These are phyloP conservation scores for Russula abietina DNA, from an alignment of 768 basidiomycete species.

Conservation along the genomic window DNA sequence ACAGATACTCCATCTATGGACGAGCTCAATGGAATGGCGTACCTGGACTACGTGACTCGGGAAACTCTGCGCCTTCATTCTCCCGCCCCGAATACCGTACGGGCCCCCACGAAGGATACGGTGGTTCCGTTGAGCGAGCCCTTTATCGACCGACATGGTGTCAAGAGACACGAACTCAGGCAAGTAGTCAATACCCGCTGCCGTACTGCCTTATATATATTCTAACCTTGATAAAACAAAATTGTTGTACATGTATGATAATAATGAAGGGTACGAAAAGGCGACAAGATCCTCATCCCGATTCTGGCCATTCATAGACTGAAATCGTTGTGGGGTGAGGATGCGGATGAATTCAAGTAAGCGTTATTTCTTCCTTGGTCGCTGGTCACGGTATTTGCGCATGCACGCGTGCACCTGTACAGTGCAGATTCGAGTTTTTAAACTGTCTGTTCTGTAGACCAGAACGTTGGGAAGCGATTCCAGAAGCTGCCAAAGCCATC, in stretches of 20 bases:
- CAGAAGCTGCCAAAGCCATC: constrained; percentile 8
- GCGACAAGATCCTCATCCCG: constrained; percentile 16
- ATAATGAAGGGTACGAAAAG: constrained; percentile 12
- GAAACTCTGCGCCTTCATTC: constrained; percentile 20
- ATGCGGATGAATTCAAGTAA: constrained; percentile 28
- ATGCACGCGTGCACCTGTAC: background rate
- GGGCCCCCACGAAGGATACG: constrained; percentile 20
- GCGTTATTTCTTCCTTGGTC: constrained; percentile 9
- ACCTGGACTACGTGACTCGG: constrained; percentile 40
- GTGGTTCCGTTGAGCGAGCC: constrained; percentile 22
- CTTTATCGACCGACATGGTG: constrained; percentile 24
- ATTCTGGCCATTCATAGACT: constrained; percentile 17
- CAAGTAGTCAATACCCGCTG: background rate
- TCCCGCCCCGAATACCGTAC: constrained; percentile 19
- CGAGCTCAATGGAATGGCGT: constrained; percentile 55
- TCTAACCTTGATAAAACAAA: background rate
- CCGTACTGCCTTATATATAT: background rate
- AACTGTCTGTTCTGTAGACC: constrained; percentile 10
- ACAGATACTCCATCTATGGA: constrained; percentile 66
- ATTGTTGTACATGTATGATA: background rate
- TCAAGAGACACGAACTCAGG: constrained; percentile 20
- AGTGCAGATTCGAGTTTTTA: background rate
- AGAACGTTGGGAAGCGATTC: constrained; percentile 25
- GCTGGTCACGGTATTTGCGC: background rate
- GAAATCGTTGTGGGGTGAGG: constrained; percentile 24